Conservation (phyloP, 2,329 filamentous ascomycete species). For the Elsinoe perseae region DNA sequence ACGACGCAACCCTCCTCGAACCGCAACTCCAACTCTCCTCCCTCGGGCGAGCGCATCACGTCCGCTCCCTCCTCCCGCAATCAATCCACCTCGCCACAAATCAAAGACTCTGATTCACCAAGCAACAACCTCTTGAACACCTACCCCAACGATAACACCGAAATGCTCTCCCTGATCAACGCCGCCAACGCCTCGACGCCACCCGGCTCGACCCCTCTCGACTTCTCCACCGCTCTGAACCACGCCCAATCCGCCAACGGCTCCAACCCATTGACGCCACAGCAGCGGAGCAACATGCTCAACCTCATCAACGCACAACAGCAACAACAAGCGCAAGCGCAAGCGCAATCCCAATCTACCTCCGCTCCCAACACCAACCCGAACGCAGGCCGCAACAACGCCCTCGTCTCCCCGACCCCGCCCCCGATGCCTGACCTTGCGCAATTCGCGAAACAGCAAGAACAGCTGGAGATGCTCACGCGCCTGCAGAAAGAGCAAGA, state of each 20-base stretch:
- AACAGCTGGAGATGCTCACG: conserved; percentile 71
- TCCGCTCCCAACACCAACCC: conserved; percentile 21
- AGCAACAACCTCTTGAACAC: conserved; percentile 30
- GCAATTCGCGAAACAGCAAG: conserved; percentile 59
- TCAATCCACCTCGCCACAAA: conserved; percentile 25
- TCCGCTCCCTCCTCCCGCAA: conserved; percentile 6
- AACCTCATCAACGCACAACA: conserved; percentile 40
- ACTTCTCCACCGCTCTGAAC: conserved; percentile 40
- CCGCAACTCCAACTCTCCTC: conserved; percentile 22
- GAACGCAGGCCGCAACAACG: conserved; percentile 42
- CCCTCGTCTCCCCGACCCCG: conserved; percentile 48
- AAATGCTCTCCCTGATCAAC: conserved; percentile 46
- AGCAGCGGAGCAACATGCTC: conserved; percentile 43
- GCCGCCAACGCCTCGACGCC: conserved; percentile 34
- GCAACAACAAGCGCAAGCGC: conserved; percentile 31
- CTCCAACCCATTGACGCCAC: conserved; percentile 39
- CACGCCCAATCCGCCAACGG: conserved; percentile 42
- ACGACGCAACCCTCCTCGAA: conserved; percentile 22
- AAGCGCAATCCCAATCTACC: conserved; percentile 25
- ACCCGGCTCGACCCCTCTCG: conserved; percentile 32
- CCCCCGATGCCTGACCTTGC: conserved; percentile 51
- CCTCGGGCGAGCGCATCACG: not conserved
- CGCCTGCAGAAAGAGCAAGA: conserved; percentile 74
- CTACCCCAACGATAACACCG: conserved; percentile 35
- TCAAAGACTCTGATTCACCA: conserved; percentile 37